phyloP scores from a whole-genome alignment of 1,284 basidiomycete species.

The Mycosarcoma maydis region DNA sequence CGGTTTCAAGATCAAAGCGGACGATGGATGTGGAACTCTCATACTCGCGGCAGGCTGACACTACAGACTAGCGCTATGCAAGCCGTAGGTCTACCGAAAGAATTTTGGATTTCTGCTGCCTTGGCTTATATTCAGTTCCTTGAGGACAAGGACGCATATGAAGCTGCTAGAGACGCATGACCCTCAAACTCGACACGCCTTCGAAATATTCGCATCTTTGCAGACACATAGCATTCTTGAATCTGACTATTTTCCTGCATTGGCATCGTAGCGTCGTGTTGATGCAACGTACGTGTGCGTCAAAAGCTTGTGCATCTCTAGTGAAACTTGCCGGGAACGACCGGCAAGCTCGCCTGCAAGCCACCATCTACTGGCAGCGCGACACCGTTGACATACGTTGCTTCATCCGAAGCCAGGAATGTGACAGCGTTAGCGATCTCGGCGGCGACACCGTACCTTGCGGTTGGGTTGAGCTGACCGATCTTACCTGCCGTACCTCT shows the following conservation, averaged over 20 bases:
- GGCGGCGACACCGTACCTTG: conserved; percentile 71
- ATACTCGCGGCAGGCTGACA: conserved; percentile 37
- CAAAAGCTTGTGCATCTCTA: conserved; percentile 5
- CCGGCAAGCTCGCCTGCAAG: conserved; percentile 77
- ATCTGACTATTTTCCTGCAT: neutral
- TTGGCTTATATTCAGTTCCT: conserved; percentile 59
- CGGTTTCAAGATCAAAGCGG: conserved; percentile 51
- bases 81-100: conserved; percentile 45
- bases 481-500: conserved; percentile 79
- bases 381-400: conserved; percentile 89
- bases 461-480: conserved; percentile 85
- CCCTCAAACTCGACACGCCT: no score
- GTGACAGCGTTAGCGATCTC: conserved; percentile 81
- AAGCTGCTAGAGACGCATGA: conserved; percentile 28
- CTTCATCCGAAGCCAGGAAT: conserved; percentile 86
- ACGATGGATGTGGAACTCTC: conserved; percentile 55
- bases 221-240: conserved; percentile 3
- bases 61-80: conserved; percentile 51
- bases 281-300: neutral
- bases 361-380: conserved; percentile 88
- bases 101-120: conserved; percentile 55
- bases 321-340: conserved; percentile 73
- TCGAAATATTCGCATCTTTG: neutral
- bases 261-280: no score
- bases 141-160: conserved; percentile 52